Evolutionary conservation across 768 basidiomycete genomes (phyloP).

Genomic region (Chalciporus chontae): DNA sequence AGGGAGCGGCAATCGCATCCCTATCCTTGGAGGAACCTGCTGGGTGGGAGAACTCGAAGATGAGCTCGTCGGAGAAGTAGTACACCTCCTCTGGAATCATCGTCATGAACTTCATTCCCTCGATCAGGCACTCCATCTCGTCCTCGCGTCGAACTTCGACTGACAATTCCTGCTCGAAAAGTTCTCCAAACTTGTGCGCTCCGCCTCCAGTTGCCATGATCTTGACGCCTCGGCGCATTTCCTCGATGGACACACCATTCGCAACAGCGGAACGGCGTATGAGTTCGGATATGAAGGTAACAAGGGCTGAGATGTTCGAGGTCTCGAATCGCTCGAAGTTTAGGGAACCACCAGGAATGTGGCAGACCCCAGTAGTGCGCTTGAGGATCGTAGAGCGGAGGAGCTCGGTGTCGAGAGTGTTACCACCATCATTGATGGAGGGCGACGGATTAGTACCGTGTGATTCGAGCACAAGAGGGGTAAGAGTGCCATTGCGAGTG

Average conservation of each 20-base stretch:
- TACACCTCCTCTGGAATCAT: slow-evolving; percentile 97
- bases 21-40: slow-evolving; percentile 3
- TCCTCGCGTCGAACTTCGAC: slow-evolving; percentile 91
- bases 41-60: slow-evolving; percentile 56
- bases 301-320: slow-evolving; percentile 76
- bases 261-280: slow-evolving; percentile 82
- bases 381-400: slow-evolving; percentile 66
- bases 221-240: slow-evolving; percentile 91
- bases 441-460: slow-evolving; percentile 24
- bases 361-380: slow-evolving; percentile 52
- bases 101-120: slow-evolving; percentile 93
- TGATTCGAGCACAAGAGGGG: slow-evolving; percentile 71
- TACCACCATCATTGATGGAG: slow-evolving; percentile 10
- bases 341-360: slow-evolving; percentile 93
- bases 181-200: slow-evolving; percentile 89
- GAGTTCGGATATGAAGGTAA: slow-evolving; percentile 82
- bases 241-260: slow-evolving; percentile 83
- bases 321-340: slow-evolving; percentile 99
- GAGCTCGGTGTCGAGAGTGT: slow-evolving; percentile 38
- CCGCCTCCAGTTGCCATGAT: slow-evolving; percentile 99
- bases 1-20: slow-evolving; percentile 6
- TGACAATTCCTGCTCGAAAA: slow-evolving; percentile 66
- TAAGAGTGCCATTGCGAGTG: slow-evolving; percentile 69
- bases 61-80: slow-evolving; percentile 97
- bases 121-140: slow-evolving; percentile 98